phyloP scores from a whole-genome alignment of 441 rosid species.

The Breynia disticha region DNA sequence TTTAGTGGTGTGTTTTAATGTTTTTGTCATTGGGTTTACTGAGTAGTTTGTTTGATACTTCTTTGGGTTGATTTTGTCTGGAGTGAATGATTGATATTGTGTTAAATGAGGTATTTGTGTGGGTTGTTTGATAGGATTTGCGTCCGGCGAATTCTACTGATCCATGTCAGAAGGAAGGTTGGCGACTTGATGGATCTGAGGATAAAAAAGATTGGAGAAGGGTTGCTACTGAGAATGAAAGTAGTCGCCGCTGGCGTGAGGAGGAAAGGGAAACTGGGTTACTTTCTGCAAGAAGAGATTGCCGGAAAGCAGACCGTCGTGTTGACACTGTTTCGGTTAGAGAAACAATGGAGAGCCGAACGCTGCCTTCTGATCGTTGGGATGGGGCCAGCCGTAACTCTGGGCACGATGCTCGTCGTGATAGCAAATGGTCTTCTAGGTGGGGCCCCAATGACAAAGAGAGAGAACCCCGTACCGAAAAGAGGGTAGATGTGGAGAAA shows the following conservation, averaged over 20 bases:
- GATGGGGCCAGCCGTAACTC: constrained; percentile 40
- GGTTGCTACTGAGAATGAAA: constrained; percentile 46
- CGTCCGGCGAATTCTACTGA: constrained; percentile 59
- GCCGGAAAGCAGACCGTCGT: constrained; percentile 73
- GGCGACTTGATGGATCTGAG: constrained; percentile 81
- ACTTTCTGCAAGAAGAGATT: constrained; percentile 78
- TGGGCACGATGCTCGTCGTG: constrained; percentile 62
- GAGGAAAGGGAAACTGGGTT: constrained; percentile 96
- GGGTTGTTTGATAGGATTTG: constrained; percentile 50
- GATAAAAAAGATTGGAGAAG: constrained; percentile 88
- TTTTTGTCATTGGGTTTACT: too few relatives aligned
- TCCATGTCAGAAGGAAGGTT: constrained; percentile 57
- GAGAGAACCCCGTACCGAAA: constrained; percentile 61
- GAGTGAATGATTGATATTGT: not conserved
- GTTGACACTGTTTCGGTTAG: constrained; percentile 33
- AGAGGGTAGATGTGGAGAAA: constrained; percentile 59
- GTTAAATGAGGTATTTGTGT: constrained; percentile 6
- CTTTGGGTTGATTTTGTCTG: not conserved
- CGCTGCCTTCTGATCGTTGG: constrained; percentile 56
- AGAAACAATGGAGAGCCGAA: constrained; percentile 49
- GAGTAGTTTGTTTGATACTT: too few relatives aligned
- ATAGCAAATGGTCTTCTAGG: constrained; percentile 91
- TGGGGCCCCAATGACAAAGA: constrained; percentile 99
- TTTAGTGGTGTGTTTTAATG: too few relatives aligned
- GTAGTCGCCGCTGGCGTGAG: constrained; percentile 81